Evolutionary conservation across 2,329 filamentous ascomycete genomes (phyloP), one percentile per base, ranked within the genome.

Genomic region (Endoconidiophora laricicola): DNA sequence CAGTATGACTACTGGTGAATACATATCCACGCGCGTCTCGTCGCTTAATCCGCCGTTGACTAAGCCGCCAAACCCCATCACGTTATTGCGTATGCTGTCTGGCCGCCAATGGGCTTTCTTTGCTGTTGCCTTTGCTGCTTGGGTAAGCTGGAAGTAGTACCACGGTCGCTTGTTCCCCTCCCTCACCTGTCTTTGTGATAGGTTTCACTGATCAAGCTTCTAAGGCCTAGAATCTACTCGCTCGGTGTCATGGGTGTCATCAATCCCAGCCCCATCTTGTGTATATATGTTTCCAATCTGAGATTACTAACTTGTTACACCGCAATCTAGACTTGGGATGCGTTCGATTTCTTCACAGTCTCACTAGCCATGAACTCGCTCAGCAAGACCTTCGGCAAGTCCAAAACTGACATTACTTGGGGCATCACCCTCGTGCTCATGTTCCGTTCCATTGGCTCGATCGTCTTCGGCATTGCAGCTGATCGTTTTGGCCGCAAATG

Each of bases 401-500:
- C 67, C 46, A 76, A 75, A 54, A 84, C 83, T 0, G 70, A 81
- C 48, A 81, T 90, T 57, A 77, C 79, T 2, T 83, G 81, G 10
- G 82, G 81, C 54, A 86, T 86, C 56, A 86, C 78, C 20, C 67
- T 90, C 24, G 86, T 83, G 0, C 69, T 90, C 12, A 72, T 90
- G 26, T 71, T 88, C 40, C 74, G 84, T 33, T 85, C 81, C 4
- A 66, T 88, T 26, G 86, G 86, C 5, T 83, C 85, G 3, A 79
- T 81, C 18, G 59, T 76, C 59, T 91, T 91, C 55, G 86, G 86
- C 53, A 68, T 90, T 20, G 78, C 81, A 1, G 81, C 83, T 55
- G 86, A 93, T 63, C 78, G 78, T 56, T 91, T 78, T 61, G 86
- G 85, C 4, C 75, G 84, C 49, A 88, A 88, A 65, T 86, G 82